Percentiles rank a stretch among this genome's conserved stretches.
These are phyloP conservation scores for Phytopythium helicoides DNA, from an alignment of 352 stramenopile species.

Conservation along the genomic window DNA sequence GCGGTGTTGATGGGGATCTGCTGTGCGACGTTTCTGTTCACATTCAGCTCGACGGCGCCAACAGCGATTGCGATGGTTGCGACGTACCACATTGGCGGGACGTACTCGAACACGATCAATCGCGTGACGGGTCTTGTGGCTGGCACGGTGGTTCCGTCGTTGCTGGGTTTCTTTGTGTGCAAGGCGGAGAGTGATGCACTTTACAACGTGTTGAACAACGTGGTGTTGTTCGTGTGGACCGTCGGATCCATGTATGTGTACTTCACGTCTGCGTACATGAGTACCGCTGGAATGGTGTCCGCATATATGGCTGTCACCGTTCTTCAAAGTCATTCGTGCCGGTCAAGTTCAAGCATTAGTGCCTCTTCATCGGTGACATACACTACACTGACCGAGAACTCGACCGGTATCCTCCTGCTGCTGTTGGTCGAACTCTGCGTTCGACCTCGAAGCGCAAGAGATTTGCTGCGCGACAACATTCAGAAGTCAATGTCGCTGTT, in stretches of 20 bases:
- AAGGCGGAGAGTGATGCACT: constrained; percentile 33
- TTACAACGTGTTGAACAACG: constrained; percentile 64
- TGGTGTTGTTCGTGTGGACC: constrained; percentile 59
- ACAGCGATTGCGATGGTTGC: constrained; percentile 74
- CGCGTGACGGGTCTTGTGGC: constrained; percentile 64
- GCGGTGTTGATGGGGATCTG: constrained; percentile 55
- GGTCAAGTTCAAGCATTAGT: constrained; percentile 11
- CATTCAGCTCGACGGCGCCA: constrained; percentile 58
- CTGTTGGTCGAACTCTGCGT: constrained; percentile 55
- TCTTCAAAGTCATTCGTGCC: constrained; percentile 50
- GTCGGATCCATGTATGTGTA: constrained; percentile 70
- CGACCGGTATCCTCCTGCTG: constrained; percentile 64
- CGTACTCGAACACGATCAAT: constrained; percentile 68
- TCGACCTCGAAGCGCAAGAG: constrained; percentile 45
- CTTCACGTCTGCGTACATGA: constrained; percentile 55
- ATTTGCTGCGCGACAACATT: constrained; percentile 55
- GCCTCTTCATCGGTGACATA: constrained; percentile 45
- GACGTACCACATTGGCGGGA: constrained; percentile 61
- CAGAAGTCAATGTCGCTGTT: constrained; percentile 42
- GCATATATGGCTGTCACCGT: constrained; percentile 64
- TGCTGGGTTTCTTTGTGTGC: constrained; percentile 73
- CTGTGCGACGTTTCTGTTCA: constrained; percentile 71
- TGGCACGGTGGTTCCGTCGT: constrained; percentile 65
- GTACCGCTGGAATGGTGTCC: constrained; percentile 59
- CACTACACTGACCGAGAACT: constrained; percentile 62